Evolutionary conservation across 306 rosid genomes (phyloP).

Genomic region (Mucuna pruriens): DNA sequence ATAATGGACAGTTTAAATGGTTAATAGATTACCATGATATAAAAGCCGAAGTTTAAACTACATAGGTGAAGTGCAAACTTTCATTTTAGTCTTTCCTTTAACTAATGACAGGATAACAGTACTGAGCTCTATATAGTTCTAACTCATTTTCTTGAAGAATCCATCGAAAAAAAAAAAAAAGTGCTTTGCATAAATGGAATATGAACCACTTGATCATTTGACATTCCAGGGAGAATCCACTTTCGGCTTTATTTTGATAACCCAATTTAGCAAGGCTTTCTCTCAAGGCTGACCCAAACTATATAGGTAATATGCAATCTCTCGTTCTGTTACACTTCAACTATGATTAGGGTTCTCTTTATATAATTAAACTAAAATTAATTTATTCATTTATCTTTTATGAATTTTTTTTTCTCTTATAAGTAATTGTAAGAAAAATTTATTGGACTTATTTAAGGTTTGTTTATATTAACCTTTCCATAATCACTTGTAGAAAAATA

Average conservation of each 20-base stretch:
- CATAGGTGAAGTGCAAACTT: background rate
- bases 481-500: too few species aligned
- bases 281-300: conserved; percentile 39
- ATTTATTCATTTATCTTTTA: too few species aligned
- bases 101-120: background rate
- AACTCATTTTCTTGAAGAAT: conserved; percentile 5
- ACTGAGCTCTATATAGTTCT: too few species aligned
- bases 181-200: conserved; percentile 20
- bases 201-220: conserved; percentile 44
- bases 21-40: background rate
- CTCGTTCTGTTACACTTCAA: background rate
- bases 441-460: too few species aligned
- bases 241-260: conserved; percentile 54
- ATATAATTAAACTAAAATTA: too few species aligned
- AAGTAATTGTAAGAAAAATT: too few species aligned
- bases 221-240: conserved; percentile 41
- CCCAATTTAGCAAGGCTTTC: conserved; percentile 34
- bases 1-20: background rate
- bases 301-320: background rate
- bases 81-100: background rate
- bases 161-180: background rate
- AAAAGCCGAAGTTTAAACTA: background rate
- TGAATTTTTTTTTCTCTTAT: too few species aligned
- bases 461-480: too few species aligned
- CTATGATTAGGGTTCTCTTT: too few species aligned